These are phyloP conservation scores for Hyphopichia buzzinii DNA, from an alignment of 1,139 yeast species.

Conservation along the genomic window DNA sequence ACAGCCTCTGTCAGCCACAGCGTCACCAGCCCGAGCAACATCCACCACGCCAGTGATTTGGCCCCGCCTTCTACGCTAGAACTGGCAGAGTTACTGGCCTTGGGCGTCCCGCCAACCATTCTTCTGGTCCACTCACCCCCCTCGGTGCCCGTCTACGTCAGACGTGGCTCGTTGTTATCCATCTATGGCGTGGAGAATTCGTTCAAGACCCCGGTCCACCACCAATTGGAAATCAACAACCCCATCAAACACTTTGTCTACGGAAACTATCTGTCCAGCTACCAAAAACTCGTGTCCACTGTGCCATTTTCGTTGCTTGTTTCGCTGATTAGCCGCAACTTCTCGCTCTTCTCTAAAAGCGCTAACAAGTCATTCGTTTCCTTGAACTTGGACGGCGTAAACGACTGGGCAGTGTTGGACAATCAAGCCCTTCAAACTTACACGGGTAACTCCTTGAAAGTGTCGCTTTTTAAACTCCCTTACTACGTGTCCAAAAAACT, in stretches of 20 bases:
- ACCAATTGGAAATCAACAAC: constrained; percentile 27
- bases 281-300: constrained; percentile 48
- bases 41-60: constrained; percentile 18
- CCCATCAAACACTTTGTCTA: constrained; percentile 40
- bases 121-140: constrained; percentile 52
- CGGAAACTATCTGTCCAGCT: constrained; percentile 42
- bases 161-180: constrained; percentile 48
- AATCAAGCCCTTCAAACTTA: constrained; percentile 47
- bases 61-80: constrained; percentile 16
- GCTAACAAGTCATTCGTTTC: constrained; percentile 38
- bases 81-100: constrained; percentile 29
- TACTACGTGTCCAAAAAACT: constrained; percentile 33
- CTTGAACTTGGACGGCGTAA: constrained; percentile 51
- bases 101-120: constrained; percentile 46
- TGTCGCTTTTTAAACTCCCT: constrained; percentile 41
- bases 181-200: constrained; percentile 34
- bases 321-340: constrained; percentile 20
- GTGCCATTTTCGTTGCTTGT: constrained; percentile 45
- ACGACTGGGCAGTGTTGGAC: constrained; percentile 60
- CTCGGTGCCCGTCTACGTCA: constrained; percentile 51
- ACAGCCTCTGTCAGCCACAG: constrained; percentile 2
- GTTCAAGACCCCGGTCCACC: constrained; percentile 22
- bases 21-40: constrained; percentile 15
- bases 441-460: constrained; percentile 48
- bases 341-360: constrained; percentile 4